These are phyloP conservation scores for Brassica hybrid DNA, from an alignment of 441 rosid genomes.

Conservation along the genomic window DNA sequence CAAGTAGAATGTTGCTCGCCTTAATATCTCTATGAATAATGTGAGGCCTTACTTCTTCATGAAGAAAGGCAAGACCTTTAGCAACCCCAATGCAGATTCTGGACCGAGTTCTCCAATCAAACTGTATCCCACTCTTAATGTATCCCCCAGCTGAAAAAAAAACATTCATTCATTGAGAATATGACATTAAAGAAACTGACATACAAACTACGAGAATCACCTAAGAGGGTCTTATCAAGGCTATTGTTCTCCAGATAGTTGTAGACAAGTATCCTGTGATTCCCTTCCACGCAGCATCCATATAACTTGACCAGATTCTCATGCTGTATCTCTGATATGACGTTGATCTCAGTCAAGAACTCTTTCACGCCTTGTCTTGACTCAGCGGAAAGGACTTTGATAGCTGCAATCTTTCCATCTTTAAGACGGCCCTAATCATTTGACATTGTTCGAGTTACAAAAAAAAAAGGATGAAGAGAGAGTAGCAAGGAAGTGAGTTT, in stretches of 20 bases:
- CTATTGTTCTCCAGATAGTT: conserved; percentile 89
- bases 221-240: conserved; percentile 84
- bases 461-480: too few species aligned
- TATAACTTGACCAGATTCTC: conserved; percentile 87
- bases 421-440: conserved; percentile 82
- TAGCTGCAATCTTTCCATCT: conserved; percentile 80
- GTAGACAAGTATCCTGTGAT: conserved; percentile 88
- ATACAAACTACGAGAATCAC: conserved; percentile 53
- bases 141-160: conserved; percentile 63
- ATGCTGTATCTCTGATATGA: conserved; percentile 53
- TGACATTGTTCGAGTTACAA: not conserved
- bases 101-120: conserved; percentile 73
- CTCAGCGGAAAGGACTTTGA: conserved; percentile 89
- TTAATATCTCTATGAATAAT: conserved; percentile 91
- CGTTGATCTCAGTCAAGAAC: conserved; percentile 73
- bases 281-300: conserved; percentile 85
- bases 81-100: conserved; percentile 86
- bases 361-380: conserved; percentile 82
- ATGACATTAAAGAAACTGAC: not conserved
- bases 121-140: conserved; percentile 58
- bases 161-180: conserved; percentile 2
- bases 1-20: conserved; percentile 96
- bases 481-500: not conserved
- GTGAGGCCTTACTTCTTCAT: conserved; percentile 78
- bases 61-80: conserved; percentile 86